Conservation (phyloP, 352 stramenopile genomes). For the Pythium oligandrum region DNA sequence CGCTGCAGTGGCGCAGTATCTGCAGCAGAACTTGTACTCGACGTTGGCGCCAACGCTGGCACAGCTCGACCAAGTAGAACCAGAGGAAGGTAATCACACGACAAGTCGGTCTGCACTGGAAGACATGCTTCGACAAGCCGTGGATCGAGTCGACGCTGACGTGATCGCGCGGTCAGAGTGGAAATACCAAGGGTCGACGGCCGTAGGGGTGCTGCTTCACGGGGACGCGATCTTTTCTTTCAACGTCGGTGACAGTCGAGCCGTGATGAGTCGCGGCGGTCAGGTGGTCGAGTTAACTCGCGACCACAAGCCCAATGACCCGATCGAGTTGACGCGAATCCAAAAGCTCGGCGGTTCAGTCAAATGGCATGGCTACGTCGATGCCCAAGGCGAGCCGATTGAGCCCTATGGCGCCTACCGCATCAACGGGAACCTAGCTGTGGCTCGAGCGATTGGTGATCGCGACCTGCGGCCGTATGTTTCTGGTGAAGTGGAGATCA, state of each 20-base stretch:
- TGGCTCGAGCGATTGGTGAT: slow-evolving; percentile 89
- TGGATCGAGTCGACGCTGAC: slow-evolving; percentile 55
- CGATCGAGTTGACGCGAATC: slow-evolving; percentile 64
- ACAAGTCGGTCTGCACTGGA: slow-evolving; percentile 29
- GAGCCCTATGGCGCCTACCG: slow-evolving; percentile 88
- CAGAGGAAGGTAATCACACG: slow-evolving; percentile 11
- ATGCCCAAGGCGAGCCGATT: slow-evolving; percentile 79
- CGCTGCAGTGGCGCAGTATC: slow-evolving; percentile 55
- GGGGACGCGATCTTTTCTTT: slow-evolving; percentile 75
- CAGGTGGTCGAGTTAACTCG: slow-evolving; percentile 69
- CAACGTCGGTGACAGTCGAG: slow-evolving; percentile 95
- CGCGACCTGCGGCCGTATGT: slow-evolving; percentile 84
- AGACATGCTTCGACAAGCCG: slow-evolving; percentile 30
- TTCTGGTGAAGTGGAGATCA: slow-evolving; percentile 74
- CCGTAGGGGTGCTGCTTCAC: slow-evolving; percentile 62
- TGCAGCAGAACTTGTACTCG: slow-evolving; percentile 56
- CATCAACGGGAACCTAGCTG: slow-evolving; percentile 91
- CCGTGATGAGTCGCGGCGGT: slow-evolving; percentile 87
- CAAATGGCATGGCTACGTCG: slow-evolving; percentile 87
- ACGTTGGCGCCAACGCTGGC: slow-evolving; percentile 43
- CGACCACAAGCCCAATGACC: slow-evolving; percentile 90
- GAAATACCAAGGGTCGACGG: slow-evolving; percentile 78
- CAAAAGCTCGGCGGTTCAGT: slow-evolving; percentile 81
- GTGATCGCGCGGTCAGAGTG: slow-evolving; percentile 66
- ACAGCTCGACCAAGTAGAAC: slow-evolving; percentile 31